A percentile compares a stretch with the other conserved stretches of the same genome.
Evolutionary conservation across 169 alveolate species (phyloP).

Genomic region (Miamiensis avidus): DNA sequence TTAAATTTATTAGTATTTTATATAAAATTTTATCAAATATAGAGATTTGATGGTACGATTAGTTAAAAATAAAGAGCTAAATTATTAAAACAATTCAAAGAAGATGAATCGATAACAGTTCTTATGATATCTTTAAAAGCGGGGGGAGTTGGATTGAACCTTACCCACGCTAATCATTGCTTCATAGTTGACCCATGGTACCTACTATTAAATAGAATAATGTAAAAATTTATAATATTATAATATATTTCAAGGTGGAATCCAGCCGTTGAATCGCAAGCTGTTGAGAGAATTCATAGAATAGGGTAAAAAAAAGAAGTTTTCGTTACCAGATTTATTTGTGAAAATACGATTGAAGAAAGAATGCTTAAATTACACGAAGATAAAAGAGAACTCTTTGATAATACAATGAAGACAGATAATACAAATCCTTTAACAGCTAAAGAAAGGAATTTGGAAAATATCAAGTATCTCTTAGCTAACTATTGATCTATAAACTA

Average conservation of each 20-base stretch:
- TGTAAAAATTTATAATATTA: no score
- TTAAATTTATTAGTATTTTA: neutral
- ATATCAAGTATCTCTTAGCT: neutral
- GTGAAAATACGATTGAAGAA: constrained; percentile 85
- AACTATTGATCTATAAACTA: no score
- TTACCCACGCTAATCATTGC: constrained; percentile 79
- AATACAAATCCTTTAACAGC: neutral
- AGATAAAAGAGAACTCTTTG: constrained; percentile 51
- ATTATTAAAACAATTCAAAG: constrained; percentile 49
- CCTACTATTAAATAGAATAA: neutral
- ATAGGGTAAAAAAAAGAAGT: constrained; percentile 92
- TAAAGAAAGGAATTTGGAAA: neutral
- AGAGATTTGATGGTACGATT: constrained; percentile 69
- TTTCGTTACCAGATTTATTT: constrained; percentile 76
- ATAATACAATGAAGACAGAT: constrained; percentile 28
- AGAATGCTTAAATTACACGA: constrained; percentile 79
- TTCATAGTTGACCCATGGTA: constrained; percentile 90
- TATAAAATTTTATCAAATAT: neutral
- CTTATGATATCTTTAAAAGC: constrained; percentile 84
- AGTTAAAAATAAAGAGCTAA: constrained; percentile 53
- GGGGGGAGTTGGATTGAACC: constrained; percentile 90
- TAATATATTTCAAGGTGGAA: constrained; percentile 50
- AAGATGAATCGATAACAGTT: constrained; percentile 53
- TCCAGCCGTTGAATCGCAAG: constrained; percentile 93
- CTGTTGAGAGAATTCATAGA: constrained; percentile 94